Conservation (phyloP, 1,139 yeast genomes). For the Sugiyamaella sp. region DNA sequence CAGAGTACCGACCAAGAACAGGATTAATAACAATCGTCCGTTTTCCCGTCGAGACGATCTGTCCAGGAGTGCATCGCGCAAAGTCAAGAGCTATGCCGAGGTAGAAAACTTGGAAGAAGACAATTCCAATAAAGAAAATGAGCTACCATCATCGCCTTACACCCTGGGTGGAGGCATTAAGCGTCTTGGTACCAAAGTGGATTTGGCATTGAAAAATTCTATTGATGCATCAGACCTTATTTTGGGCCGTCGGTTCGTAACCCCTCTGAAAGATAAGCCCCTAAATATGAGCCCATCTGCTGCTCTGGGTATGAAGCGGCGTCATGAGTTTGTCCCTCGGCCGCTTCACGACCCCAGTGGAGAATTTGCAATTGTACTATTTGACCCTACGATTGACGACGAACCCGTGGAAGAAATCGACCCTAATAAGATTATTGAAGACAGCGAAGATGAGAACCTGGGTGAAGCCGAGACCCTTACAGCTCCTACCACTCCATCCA, state of each 20-base stretch:
- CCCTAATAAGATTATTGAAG: conserved; percentile 22
- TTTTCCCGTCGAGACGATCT: conserved; percentile 21
- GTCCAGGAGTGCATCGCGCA: conserved; percentile 24
- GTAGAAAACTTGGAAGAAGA: conserved; percentile 8
- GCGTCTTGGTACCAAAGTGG: conserved; percentile 23
- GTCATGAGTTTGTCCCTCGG: conserved; percentile 72
- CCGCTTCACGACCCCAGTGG: conserved; percentile 93
- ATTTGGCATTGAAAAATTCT: conserved; percentile 21
- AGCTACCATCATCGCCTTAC: conserved; percentile 16
- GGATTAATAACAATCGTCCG: conserved; percentile 4
- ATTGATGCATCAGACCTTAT: conserved; percentile 28
- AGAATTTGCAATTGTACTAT: conserved; percentile 91
- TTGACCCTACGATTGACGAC: conserved; percentile 89
- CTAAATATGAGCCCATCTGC: conserved; percentile 60
- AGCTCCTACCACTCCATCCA: neutral
- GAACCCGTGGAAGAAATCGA: conserved; percentile 29
- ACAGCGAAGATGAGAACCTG: conserved; percentile 18
- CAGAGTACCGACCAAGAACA: conserved; percentile 30
- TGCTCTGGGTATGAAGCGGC: conserved; percentile 76
- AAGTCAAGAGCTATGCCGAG: conserved; percentile 28
- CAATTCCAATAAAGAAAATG: conserved; percentile 19
- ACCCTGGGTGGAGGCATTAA: conserved; percentile 13
- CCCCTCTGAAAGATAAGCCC: conserved; percentile 45
- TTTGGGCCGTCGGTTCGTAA: conserved; percentile 40
- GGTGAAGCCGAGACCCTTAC: neutral